Conservation (phyloP, 176 grass and related monocot species). For the Avena eriantha region DNA sequence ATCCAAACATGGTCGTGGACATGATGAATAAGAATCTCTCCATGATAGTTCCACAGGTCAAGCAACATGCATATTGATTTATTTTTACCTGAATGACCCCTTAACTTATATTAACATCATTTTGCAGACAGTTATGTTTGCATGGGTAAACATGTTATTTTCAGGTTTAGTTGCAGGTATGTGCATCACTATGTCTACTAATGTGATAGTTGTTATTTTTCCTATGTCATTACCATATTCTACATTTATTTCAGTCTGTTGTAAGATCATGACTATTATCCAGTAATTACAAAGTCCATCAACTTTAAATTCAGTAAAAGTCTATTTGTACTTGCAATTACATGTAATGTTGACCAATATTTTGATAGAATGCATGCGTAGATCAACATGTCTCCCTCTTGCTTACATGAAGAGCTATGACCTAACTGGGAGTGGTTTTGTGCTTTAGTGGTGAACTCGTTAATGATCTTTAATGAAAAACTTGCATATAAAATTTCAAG, state of each 20-base stretch:
- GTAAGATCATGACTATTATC: background rate
- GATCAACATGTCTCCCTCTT: background rate
- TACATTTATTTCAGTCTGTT: background rate
- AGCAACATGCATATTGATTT: background rate
- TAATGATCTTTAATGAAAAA: background rate
- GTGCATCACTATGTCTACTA: background rate
- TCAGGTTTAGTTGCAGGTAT: constrained; percentile 99
- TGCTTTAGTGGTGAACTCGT: constrained; percentile 15
- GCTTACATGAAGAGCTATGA: background rate
- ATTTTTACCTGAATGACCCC: background rate
- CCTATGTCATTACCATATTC: background rate
- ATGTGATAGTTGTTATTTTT: constrained; percentile 14
- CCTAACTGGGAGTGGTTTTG: background rate
- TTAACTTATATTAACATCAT: constrained; percentile 11
- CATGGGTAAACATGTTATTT: constrained; percentile 99
- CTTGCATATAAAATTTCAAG: no score
- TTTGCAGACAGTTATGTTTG: constrained; percentile 96
- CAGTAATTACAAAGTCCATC: background rate
- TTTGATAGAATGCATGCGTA: background rate
- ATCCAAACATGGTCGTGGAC: constrained; percentile 99
- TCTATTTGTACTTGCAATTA: background rate
- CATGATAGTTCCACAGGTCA: constrained; percentile 98
- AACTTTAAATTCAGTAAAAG: background rate
- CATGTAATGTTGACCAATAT: background rate
- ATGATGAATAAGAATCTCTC: constrained; percentile 99